Evolutionary conservation across 306 rosid genomes (phyloP), one percentile per base, ranked within the genome.

Genomic region (Rubus idaeus): DNA sequence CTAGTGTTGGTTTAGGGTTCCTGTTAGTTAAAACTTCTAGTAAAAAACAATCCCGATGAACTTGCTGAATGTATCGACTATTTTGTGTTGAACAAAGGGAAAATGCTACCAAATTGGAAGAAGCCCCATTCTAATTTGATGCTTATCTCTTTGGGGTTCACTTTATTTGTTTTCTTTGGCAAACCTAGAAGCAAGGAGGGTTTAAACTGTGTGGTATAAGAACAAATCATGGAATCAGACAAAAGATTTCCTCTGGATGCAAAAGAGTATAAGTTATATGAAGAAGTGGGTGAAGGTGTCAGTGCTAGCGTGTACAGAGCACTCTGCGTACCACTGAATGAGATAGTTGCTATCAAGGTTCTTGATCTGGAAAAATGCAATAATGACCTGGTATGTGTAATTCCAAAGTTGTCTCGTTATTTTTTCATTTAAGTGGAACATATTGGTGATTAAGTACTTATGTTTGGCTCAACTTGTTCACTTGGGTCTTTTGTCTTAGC

Each of bases 241-340:
- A 94, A 89, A 78, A 86, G 63, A 63, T 94, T 77, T 84, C 98
- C 98, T 78, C 87, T 92, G 68, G 80, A 80, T 80, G 97, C 97
- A 46, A 83, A 85, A 71, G 92, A 94, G 79, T 94, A 94, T 71
- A 90, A 88, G 79, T 86, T 94, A 78, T 94, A 94, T 66, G 98
- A 94, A 92, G 97, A 94, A 86, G 98, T 94, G 69, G 98, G 98
- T 74, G 98, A 94, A 84, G 98, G 98, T 20, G 97, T 94, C 61
- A 94, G 98, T 16, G 98, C 98, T 77, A 82, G 95, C 0, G 98
- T 94, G 76, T 76, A 84, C 80, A 86, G 98, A 87, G 98, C 97
- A 80, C 92, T 94, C 62, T 94, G 98, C 23, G 47, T 92, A 80
- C 98, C 98, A 42, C 84, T 90, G 73, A 94, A 94, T 71, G 93